These are phyloP conservation scores for Trypanosoma rangeli DNA, from an alignment of 208 protist genomes.

Conservation along the genomic window DNA sequence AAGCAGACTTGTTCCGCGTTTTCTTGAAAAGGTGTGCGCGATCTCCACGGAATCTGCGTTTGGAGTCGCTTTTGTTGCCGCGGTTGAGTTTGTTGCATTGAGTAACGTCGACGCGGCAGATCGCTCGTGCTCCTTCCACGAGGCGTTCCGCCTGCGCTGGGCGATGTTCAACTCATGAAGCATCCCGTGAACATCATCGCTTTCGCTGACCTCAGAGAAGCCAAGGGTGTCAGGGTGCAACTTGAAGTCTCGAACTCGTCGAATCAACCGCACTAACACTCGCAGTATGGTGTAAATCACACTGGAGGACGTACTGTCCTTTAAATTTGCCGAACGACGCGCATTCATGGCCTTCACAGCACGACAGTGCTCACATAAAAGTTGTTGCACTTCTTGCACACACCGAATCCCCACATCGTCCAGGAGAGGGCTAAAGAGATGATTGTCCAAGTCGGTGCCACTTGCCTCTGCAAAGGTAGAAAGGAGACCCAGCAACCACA, in stretches of 20 bases:
- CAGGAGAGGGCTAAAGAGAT: slow-evolving; percentile 72
- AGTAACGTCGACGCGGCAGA: neutral
- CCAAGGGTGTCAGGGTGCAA: slow-evolving; percentile 68
- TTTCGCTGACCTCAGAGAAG: slow-evolving; percentile 31
- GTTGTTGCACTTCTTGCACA: slow-evolving; percentile 56
- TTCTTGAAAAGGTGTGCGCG: neutral
- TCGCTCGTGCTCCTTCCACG: neutral
- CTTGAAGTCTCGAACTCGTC: slow-evolving; percentile 61
- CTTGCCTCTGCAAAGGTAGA: slow-evolving; percentile 54
- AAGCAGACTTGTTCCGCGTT: slow-evolving; percentile 42
- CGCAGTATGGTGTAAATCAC: slow-evolving; percentile 58
- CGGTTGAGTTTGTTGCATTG: neutral
- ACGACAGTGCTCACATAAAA: slow-evolving; percentile 72
- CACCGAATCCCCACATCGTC: slow-evolving; percentile 79
- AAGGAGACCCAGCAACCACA: slow-evolving; percentile 64
- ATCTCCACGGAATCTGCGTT: neutral
- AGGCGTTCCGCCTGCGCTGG: slow-evolving; percentile 26
- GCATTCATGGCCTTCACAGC: slow-evolving; percentile 66
- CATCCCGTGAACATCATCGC: slow-evolving; percentile 17
- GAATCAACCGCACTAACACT: slow-evolving; percentile 72
- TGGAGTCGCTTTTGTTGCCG: neutral
- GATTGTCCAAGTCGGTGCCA: slow-evolving; percentile 23
- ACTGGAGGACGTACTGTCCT: slow-evolving; percentile 43
- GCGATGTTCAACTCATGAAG: slow-evolving; percentile 26
- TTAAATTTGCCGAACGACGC: slow-evolving; percentile 60